phyloP scores from a whole-genome alignment of 805 yeast genomes.

The Wickerhamomyces ciferrii region DNA sequence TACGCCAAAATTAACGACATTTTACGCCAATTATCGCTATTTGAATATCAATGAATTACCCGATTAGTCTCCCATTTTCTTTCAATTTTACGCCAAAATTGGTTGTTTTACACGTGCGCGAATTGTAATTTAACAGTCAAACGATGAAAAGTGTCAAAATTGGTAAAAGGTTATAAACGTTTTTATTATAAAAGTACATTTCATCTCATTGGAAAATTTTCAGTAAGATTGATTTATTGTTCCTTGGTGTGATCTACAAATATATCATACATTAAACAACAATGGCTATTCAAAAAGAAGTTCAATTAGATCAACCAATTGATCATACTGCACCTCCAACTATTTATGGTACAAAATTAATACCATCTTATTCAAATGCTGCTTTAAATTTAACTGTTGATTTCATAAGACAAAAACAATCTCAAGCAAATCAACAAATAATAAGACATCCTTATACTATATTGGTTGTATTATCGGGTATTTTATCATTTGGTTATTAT shows the following conservation, averaged over 20 bases:
- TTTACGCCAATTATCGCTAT: no score
- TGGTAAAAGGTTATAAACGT: neutral
- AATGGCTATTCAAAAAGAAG: constrained; percentile 38
- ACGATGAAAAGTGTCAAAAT: neutral
- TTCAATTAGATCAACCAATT: constrained; percentile 50
- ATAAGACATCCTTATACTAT: constrained; percentile 38
- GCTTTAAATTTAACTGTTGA: constrained; percentile 63
- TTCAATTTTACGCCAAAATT: neutral
- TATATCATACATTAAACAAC: neutral
- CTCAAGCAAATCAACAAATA: constrained; percentile 29
- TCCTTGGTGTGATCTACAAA: neutral
- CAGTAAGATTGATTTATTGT: neutral
- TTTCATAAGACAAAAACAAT: constrained; percentile 26
- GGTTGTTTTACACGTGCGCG: neutral
- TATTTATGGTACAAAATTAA: constrained; percentile 41
- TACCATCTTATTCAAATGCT: constrained; percentile 56
- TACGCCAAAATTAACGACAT: no score
- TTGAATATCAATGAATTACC: no score
- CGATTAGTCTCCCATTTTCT: no score
- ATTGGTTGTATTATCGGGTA: constrained; percentile 11
- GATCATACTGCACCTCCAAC: constrained; percentile 46
- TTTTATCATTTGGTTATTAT: constrained; percentile 6
- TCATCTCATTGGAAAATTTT: neutral
- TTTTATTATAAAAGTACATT: no score
- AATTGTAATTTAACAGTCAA: neutral